Conservation (phyloP, 2,329 filamentous ascomycete species). For the Xylaria digitata region DNA sequence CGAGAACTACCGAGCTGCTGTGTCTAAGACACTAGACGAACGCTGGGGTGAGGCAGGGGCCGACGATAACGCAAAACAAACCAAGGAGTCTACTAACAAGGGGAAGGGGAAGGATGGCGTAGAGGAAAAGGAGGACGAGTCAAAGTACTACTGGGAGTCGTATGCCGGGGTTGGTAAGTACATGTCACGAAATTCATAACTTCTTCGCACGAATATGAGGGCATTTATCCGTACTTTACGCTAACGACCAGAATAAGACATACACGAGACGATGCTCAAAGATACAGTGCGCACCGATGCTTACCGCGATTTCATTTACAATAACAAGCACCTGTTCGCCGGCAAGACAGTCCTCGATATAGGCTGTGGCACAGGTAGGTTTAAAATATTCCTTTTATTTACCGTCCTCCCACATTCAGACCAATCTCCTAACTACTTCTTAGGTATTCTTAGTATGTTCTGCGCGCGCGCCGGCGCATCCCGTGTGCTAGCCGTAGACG, state of each 20-base stretch:
- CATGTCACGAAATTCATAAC: neutral
- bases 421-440: neutral
- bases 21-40: constrained; percentile 74
- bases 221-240: neutral
- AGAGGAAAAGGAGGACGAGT: constrained; percentile 53
- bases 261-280: constrained; percentile 96
- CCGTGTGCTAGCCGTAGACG: constrained; percentile 90
- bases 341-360: constrained; percentile 91
- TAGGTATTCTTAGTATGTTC: constrained; percentile 92
- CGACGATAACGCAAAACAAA: constrained; percentile 46
- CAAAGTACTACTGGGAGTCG: constrained; percentile 69
- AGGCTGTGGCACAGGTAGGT: constrained; percentile 78
- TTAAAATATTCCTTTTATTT: neutral
- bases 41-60: constrained; percentile 69
- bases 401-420: constrained; percentile 9
- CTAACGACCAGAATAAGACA: constrained; percentile 61
- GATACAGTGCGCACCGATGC: constrained; percentile 88
- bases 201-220: neutral
- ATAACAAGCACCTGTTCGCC: constrained; percentile 86
- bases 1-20: constrained; percentile 71
- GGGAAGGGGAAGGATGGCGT: constrained; percentile 45
- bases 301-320: constrained; percentile 95
- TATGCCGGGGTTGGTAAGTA: constrained; percentile 69
- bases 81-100: constrained; percentile 45
- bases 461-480: constrained; percentile 89